Evolutionary conservation across 1,139 yeast genomes (phyloP), one percentile per base, ranked within the genome.

Genomic region (Chernovozyma sophiae-reginae): DNA sequence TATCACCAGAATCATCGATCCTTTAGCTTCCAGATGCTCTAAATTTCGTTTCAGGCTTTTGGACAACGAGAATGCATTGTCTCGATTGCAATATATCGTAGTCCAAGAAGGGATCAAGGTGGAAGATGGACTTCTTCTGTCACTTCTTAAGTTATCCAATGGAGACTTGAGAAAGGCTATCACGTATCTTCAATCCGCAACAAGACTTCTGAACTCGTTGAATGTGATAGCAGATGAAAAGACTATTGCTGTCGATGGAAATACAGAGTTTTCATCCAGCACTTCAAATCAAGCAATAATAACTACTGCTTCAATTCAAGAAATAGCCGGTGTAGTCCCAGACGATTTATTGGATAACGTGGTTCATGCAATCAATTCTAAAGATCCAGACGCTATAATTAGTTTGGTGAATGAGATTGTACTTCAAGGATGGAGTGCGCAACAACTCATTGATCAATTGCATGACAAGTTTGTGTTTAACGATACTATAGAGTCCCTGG

Each of bases 111-210:
- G 78, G 37, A 60, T 77, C 13, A 50, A 64, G 1, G 55, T 55
- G 18, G 59, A 62, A 35, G 72, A 70, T 25, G 30, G 37, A 12
- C 85, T 78, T 0, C 65, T 89, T 37, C 71, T 69, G 25, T 77
- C 77, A 45, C 79, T 90, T 14, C 66, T 92, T 41, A 65, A 60
- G 19, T 78, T 86, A 3, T 77, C 96, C 13, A 75, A 73, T 34
- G 99, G 98, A 39, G 99, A 94, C 66, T 72, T 94, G 52, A 79
- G 99, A 64, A 86, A 82, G 49, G 96, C 96, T 4, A 90, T 94
- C 45, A 94, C 97, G 1, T 76, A 81, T 43, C 69, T 94, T 35
- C 98, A 94, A 59, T 85, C 96, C 15, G 87, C 96, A 3, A 76
- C 95, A 11, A 81, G 83, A 45, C 62, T 84, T 34, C 71, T 72